These are phyloP conservation scores for Scedosporium apiospermum DNA, from an alignment of 2,329 filamentous ascomycete genomes.

Conservation along the genomic window DNA sequence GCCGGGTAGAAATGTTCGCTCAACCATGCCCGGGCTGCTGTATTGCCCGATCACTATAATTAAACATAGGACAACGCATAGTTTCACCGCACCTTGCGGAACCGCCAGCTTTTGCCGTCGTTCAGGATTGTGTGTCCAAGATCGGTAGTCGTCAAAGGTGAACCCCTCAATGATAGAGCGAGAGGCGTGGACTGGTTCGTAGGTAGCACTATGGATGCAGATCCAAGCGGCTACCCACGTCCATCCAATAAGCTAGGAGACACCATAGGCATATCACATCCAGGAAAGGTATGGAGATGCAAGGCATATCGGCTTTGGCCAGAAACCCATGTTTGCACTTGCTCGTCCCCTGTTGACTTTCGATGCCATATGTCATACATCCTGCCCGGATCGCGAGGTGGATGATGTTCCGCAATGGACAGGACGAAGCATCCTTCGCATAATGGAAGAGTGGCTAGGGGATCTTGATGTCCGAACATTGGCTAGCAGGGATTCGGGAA, in stretches of 20 bases:
- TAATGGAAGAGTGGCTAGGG: too few species aligned
- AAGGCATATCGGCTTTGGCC: background rate
- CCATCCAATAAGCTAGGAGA: background rate
- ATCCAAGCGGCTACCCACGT: background rate
- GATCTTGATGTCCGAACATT: too few species aligned
- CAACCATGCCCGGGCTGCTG: background rate
- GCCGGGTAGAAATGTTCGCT: background rate
- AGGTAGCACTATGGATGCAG: too few species aligned
- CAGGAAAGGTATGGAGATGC: too few species aligned
- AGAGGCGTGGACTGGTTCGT: background rate
- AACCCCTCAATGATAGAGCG: background rate
- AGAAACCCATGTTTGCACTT: too few species aligned
- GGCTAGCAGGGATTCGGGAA: too few species aligned
- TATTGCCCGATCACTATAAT: background rate
- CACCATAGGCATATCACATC: background rate
- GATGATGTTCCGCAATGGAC: too few species aligned
- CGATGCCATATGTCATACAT: background rate
- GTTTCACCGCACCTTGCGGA: conserved; percentile 1
- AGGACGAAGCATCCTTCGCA: too few species aligned
- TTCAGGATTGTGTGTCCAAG: background rate
- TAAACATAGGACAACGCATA: background rate
- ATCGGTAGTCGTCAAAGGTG: background rate
- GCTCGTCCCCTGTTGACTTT: background rate
- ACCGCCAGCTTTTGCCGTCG: conserved; percentile 3
- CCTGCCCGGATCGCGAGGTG: too few species aligned